Evolutionary conservation across 2,329 filamentous ascomycete genomes (phyloP).

Genomic region (Ophiobolus disseminans): DNA sequence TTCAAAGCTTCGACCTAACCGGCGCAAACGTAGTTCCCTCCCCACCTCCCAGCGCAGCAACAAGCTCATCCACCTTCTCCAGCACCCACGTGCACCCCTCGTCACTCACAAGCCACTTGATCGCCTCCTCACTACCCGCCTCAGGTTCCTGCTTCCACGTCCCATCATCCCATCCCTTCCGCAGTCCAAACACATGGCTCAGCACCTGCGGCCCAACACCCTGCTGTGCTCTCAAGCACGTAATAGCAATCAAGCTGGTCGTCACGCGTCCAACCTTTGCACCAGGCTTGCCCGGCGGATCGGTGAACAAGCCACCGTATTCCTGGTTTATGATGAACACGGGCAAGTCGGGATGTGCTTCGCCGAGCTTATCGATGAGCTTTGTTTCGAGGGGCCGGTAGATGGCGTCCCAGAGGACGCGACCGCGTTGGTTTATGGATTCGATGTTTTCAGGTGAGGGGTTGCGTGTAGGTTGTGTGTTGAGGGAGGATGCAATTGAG

Average conservation of each 20-base stretch:
- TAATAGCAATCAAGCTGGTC: slow-evolving; percentile 75
- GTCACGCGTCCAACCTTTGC: slow-evolving; percentile 71
- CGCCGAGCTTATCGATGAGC: slow-evolving; percentile 72
- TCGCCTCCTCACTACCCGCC: slow-evolving; percentile 60
- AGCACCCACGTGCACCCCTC: slow-evolving; percentile 71
- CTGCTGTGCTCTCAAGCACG: slow-evolving; percentile 78
- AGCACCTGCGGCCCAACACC: slow-evolving; percentile 83
- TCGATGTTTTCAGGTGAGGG: slow-evolving; percentile 59
- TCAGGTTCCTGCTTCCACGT: slow-evolving; percentile 57
- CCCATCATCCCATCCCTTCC: slow-evolving; percentile 77
- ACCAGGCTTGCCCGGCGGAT: slow-evolving; percentile 62
- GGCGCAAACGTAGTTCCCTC: slow-evolving; percentile 41
- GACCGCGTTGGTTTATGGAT: slow-evolving; percentile 64
- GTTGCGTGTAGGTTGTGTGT: slow-evolving; percentile 63
- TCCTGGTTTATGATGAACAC: slow-evolving; percentile 79
- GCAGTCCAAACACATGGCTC: slow-evolving; percentile 80
- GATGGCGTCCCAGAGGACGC: slow-evolving; percentile 74
- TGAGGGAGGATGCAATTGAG: slow-evolving; percentile 61
- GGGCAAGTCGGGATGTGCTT: slow-evolving; percentile 81
- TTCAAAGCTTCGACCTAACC: slow-evolving; percentile 35
- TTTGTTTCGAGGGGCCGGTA: slow-evolving; percentile 78
- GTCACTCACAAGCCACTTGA: slow-evolving; percentile 68
- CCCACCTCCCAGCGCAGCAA: slow-evolving; percentile 47
- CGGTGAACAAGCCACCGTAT: slow-evolving; percentile 75
- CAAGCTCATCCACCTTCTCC: slow-evolving; percentile 66